A percentile compares a stretch with the other conserved stretches of the same genome.
Evolutionary conservation across 345 rosid species (phyloP).

Genomic region (Excoecaria agallocha): DNA sequence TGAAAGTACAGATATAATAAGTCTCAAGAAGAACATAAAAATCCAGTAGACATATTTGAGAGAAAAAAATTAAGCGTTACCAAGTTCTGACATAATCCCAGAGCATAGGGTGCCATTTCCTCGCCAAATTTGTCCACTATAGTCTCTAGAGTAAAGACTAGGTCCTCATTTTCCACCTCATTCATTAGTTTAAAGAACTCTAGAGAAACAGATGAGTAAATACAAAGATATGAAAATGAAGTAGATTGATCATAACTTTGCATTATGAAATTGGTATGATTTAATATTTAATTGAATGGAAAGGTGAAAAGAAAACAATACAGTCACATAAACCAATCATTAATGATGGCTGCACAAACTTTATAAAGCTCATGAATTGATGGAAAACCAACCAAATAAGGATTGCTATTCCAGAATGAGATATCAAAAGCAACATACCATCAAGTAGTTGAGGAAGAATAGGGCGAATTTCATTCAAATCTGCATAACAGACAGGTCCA

Average conservation of each 20-base stretch:
- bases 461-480: constrained; percentile 93
- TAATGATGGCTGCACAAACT: background rate
- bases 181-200: constrained; percentile 97
- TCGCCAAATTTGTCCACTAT: constrained; percentile 95
- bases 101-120: constrained; percentile 95
- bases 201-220: constrained; percentile 29
- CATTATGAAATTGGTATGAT: background rate
- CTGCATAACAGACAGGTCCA: constrained; percentile 41
- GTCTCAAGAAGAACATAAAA: constrained; percentile 7
- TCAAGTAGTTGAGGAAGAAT: constrained; percentile 95
- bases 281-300: background rate
- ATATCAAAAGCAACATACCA: constrained; percentile 42
- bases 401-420: background rate
- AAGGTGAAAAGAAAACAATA: constrained; percentile 11
- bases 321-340: background rate
- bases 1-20: constrained; percentile 24
- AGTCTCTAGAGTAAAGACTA: constrained; percentile 87
- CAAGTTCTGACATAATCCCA: constrained; percentile 92
- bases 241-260: background rate
- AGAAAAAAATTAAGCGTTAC: constrained; percentile 36
- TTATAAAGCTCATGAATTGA: background rate
- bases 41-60: background rate
- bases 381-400: background rate
- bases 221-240: background rate
- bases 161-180: constrained; percentile 97